Evolutionary conservation across 2,329 filamentous ascomycete species (phyloP).

Genomic region (Colletotrichum tanaceti): DNA sequence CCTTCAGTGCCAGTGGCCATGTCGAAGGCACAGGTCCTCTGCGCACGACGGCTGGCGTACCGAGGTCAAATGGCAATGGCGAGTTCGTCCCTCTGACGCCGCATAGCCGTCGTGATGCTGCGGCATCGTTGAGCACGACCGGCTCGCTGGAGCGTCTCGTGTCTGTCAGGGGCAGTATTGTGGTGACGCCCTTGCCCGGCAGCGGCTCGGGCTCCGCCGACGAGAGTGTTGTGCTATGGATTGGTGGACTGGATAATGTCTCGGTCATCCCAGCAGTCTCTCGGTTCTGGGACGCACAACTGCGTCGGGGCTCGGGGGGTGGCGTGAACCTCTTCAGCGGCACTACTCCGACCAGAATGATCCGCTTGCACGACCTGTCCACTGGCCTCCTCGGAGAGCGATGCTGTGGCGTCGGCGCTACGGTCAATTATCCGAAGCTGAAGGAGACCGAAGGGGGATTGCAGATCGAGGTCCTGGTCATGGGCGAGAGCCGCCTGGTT

Average conservation of each 20-base stretch:
- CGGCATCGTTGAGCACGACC: constrained; percentile 56
- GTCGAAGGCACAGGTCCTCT: constrained; percentile 70
- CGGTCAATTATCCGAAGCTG: constrained; percentile 51
- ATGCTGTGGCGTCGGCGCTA: constrained; percentile 63
- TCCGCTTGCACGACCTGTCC: constrained; percentile 64
- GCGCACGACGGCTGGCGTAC: constrained; percentile 46
- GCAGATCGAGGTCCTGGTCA: constrained; percentile 65
- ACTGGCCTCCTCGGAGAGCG: constrained; percentile 68
- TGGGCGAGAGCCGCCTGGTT: constrained; percentile 67
- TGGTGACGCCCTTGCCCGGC: constrained; percentile 59
- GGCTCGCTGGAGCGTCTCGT: constrained; percentile 63
- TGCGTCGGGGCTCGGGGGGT: constrained; percentile 62
- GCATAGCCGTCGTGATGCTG: constrained; percentile 66
- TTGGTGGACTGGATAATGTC: constrained; percentile 67
- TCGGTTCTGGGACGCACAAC: constrained; percentile 70
- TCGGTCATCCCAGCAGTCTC: constrained; percentile 66
- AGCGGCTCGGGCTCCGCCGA: constrained; percentile 57
- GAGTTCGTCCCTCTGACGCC: constrained; percentile 75
- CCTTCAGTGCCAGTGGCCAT: constrained; percentile 68
- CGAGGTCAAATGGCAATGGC: constrained; percentile 47
- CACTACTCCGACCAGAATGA: constrained; percentile 65
- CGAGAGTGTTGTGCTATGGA: constrained; percentile 68
- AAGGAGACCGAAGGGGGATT: constrained; percentile 54
- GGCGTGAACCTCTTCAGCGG: constrained; percentile 68
- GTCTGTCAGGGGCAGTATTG: constrained; percentile 64